phyloP scores from a whole-genome alignment of 2,329 filamentous ascomycete species.

The Dactylellina leptospora region DNA sequence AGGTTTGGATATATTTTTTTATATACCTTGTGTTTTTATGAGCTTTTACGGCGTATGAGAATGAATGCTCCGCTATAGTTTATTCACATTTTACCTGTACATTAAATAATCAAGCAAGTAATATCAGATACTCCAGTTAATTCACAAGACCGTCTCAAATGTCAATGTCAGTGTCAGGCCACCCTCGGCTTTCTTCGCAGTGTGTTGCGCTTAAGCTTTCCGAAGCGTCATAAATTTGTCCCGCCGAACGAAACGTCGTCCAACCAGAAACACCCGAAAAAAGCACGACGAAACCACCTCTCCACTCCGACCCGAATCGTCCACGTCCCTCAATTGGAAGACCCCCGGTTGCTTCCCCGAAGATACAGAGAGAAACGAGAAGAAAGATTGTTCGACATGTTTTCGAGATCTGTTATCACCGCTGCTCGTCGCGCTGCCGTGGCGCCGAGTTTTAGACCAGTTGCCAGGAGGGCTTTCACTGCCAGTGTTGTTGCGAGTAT shows the following conservation, averaged over 20 bases:
- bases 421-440: constrained; percentile 42
- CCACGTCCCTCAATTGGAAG: constrained; percentile 19
- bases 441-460: constrained; percentile 38
- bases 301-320: constrained; percentile 33
- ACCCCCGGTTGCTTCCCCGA: background rate
- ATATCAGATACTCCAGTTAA: too few species aligned
- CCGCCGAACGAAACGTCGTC: constrained; percentile 11
- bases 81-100: constrained; percentile 13
- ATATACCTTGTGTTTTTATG: background rate
- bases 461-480: constrained; percentile 48
- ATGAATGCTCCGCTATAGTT: constrained; percentile 8
- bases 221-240: constrained; percentile 52
- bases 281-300: constrained; percentile 24
- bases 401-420: constrained; percentile 47
- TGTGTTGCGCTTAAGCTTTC: constrained; percentile 37
- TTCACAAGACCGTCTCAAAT: too few species aligned
- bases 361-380: too few species aligned
- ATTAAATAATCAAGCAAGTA: constrained; percentile 17
- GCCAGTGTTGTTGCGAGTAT: constrained; percentile 44
- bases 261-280: constrained; percentile 44
- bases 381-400: constrained; percentile 24
- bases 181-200: constrained; percentile 8
- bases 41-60: constrained; percentile 46
- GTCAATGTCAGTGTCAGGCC: constrained; percentile 45
- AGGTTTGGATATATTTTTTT: background rate